Evolutionary conservation across 257 asterid genomes (phyloP), one percentile per base, ranked within the genome.

Genomic region (Solanum piurae): DNA sequence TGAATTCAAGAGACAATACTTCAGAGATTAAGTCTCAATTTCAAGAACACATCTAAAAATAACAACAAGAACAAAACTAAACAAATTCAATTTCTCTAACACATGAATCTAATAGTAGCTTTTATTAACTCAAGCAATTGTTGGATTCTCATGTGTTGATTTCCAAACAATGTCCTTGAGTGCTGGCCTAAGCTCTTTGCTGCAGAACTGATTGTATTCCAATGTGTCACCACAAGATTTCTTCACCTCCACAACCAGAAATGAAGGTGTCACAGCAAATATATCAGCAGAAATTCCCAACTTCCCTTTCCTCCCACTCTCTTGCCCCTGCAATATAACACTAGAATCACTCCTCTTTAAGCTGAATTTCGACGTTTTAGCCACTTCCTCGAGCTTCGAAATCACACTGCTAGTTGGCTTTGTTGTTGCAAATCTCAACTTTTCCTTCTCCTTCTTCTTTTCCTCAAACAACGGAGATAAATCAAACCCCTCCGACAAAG

Each of bases 201-300:
- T 92, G 93, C 95, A 94, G 88, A 94, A 94, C 71, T 92, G 94
- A 34, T 94, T 89, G 87, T 92, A 94, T 89, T 94, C 98, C 90
- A 94, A 60, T 1, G 95, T 94, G 62, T 94, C 98, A 3, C 98
- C 98, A 83, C 95, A 91, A 3, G 94, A 87, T 73, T 94, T 94
- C 93, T 90, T 94, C 91, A 94, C 95, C 93, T 94, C 98, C 91
- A 94, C 96, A 83, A 94, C 93, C 89, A 91, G 83, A 62, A 94
- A 90, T 83, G 96, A 89, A 86, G 95, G 88, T 68, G 92, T 89
- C 76, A 94, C 90, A 5, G 95, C 90, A 60, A 92, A 94, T 33
- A 94, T 93, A 66, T 94, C 95, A 2, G 98, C 98, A 7, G 86
- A 90, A 1, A 95, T 94, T 25, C 95, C 96, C 14, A 95, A 90